Conservation (phyloP, 1,284 basidiomycete species). For the Leccinum fuscescens region DNA sequence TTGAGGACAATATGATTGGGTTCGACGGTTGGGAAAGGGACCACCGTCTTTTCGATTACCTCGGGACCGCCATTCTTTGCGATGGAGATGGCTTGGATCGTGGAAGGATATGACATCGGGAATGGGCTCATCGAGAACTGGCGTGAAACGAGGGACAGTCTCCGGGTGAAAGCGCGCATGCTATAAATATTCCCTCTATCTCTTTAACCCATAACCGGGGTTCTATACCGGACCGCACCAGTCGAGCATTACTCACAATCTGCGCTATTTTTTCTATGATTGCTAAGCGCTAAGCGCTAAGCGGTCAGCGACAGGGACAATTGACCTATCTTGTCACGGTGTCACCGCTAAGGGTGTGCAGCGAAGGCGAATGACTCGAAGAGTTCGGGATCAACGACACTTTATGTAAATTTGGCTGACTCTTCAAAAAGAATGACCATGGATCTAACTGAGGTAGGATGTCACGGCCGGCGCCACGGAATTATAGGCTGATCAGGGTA, state of each 20-base stretch:
- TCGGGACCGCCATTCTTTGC: constrained; percentile 71
- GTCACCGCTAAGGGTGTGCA: no score
- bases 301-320: no score
- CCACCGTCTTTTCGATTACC: constrained; percentile 65
- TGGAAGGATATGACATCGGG: background rate
- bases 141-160: constrained; percentile 22
- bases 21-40: constrained; percentile 63
- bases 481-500: no score
- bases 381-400: no score
- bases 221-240: background rate
- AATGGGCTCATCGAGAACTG: constrained; percentile 14
- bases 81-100: constrained; percentile 49
- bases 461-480: no score
- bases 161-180: background rate
- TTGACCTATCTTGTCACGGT: no score
- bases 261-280: background rate
- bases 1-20: constrained; percentile 78
- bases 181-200: background rate
- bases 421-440: no score
- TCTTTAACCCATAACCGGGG: background rate
- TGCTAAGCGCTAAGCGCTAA: background rate
- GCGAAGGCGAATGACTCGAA: no score
- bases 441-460: no score
- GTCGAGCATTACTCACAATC: background rate
- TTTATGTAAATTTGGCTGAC: no score